These are phyloP conservation scores for Mycosarcoma mackinlayi DNA, from an alignment of 1,284 basidiomycete genomes.

Conservation along the genomic window DNA sequence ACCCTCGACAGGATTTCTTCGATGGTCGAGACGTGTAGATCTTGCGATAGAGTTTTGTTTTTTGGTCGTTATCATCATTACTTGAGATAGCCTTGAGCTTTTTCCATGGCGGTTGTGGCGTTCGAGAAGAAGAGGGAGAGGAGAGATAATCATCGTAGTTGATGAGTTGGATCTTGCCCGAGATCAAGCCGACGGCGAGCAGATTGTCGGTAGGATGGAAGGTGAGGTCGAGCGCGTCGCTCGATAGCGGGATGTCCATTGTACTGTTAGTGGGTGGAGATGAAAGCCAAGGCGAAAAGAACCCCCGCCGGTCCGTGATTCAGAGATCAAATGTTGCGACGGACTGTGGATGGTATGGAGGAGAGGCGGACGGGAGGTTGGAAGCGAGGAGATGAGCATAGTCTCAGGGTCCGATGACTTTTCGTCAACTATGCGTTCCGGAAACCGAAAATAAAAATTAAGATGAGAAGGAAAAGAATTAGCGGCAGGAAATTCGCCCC, in stretches of 20 bases:
- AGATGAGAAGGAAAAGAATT: too few species aligned
- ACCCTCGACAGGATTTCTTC: conserved; percentile 59
- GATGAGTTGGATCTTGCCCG: conserved; percentile 84
- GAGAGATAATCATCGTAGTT: conserved; percentile 70
- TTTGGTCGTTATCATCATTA: too few species aligned
- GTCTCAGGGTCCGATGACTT: too few species aligned
- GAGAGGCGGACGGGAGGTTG: too few species aligned
- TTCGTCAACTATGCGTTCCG: too few species aligned
- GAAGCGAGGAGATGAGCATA: too few species aligned
- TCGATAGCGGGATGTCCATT: conserved; percentile 69
- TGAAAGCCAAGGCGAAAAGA: neutral
- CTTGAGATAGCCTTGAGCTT: too few species aligned
- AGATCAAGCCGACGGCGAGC: conserved; percentile 82
- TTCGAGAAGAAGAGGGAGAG: conserved; percentile 10
- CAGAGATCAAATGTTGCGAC: too few species aligned
- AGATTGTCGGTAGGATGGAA: conserved; percentile 79
- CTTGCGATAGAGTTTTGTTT: conserved; percentile 40
- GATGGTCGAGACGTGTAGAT: conserved; percentile 51
- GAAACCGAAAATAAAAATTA: too few species aligned
- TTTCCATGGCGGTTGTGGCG: conserved; percentile 12
- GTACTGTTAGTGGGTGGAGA: neutral
- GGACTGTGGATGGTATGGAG: too few species aligned
- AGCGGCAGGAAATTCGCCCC: too few species aligned
- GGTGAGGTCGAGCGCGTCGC: conserved; percentile 86
- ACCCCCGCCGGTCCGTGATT: too few species aligned